Base-by-base conservation (phyloP, 177 flowering plant species). In the Vitis hybrid region DNA sequence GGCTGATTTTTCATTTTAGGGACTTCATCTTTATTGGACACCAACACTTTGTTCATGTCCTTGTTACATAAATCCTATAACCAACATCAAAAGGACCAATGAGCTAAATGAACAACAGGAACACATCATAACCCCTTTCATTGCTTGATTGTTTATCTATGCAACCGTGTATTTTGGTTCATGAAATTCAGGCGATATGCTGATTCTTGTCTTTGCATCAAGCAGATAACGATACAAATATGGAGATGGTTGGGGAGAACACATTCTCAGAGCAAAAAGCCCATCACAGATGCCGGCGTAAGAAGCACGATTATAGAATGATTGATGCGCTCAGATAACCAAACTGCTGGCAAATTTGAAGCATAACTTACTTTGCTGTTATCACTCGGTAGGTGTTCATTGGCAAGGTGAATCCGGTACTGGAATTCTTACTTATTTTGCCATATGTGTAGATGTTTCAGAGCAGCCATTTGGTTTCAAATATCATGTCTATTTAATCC, bases 261-360 rank as follows among this genome's bases (percentile, higher is more conserved):
- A 72, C 85, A 35, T 86, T 93, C 64, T 75, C 88, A 2, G 93
- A 91, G 69, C 92, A 82, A 75, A 94, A 89, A 75, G 16, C 87
- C 14, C 96, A 92, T 74, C 85, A 94, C 72, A 82, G 98, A 75
- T 81, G 94, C 76, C 85, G 98, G 24, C 89, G 98, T 11, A 93
- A 87, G 87, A 93, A 91, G 80, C 89, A 93, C 52, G 96, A 91
- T 40, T 84, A 78, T 67, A 86, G 81, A 78, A 84, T 87, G 87
- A 79, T 82, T 68, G 87, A 73, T 67, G 60, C 84, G 16, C 57
- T 78, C 27, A 73, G 81, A 69, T 85, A 70, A 77, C 57, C 13
- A 11, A 51, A 46, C 14, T 62, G 52, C 13, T n/a, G 11, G 52
- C 6, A 21, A 66, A 16, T 19, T 16, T 18, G 51, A 32, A 27